phyloP scores from a whole-genome alignment of 768 basidiomycete species.

The Tulasnella sp. region DNA sequence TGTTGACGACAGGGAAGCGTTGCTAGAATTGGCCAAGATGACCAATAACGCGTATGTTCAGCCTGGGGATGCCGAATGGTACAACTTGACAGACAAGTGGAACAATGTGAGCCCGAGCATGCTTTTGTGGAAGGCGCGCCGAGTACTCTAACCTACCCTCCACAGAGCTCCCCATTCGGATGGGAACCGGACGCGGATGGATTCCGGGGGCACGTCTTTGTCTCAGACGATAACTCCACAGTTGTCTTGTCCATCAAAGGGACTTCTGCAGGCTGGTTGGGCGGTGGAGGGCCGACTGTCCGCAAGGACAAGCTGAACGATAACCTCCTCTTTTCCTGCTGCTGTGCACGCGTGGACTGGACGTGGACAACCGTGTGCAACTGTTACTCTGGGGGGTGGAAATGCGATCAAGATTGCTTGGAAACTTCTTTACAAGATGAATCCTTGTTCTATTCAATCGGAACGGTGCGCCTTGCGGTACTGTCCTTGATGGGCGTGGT shows the following conservation, averaged over 20 bases:
- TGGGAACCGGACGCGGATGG: conserved; percentile 85
- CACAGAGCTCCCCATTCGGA: conserved; percentile 61
- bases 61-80: conserved; percentile 5
- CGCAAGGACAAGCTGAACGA: conserved; percentile 90
- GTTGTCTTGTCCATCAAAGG: conserved; percentile 87
- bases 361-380: conserved; percentile 90
- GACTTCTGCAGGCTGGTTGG: conserved; percentile 40
- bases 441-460: conserved; percentile 77
- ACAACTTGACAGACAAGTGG: conserved; percentile 14
- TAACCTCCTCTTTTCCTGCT: conserved; percentile 89
- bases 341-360: conserved; percentile 88
- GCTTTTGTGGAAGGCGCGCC: not conserved
- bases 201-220: conserved; percentile 84
- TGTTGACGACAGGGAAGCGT: conserved; percentile 52
- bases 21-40: conserved; percentile 80
- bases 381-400: conserved; percentile 62
- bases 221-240: conserved; percentile 63
- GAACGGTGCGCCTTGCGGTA: conserved; percentile 43
- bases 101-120: not conserved
- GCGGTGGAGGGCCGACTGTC: conserved; percentile 38
- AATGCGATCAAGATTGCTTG: conserved; percentile 70
- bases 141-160: too few relatives aligned
- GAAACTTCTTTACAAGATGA: conserved; percentile 69
- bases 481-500: not conserved
- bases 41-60: conserved; percentile 63